phyloP scores from a whole-genome alignment of 768 basidiomycete genomes.

The Saitozyma sp. region DNA sequence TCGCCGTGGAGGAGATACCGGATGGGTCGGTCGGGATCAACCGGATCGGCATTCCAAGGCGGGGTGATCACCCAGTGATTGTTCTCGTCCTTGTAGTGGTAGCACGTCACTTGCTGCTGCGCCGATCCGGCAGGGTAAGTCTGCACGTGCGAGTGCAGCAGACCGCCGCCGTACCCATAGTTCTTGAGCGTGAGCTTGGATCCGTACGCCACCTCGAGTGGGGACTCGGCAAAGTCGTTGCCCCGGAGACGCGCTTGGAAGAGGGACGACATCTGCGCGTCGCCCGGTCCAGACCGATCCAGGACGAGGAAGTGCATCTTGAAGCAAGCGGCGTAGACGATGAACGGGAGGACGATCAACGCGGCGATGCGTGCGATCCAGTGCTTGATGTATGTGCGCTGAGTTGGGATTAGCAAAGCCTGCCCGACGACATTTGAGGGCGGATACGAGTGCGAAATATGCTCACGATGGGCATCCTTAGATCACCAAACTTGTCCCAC shows the following conservation, averaged over 20 bases:
- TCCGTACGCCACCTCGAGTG: constrained; percentile 89
- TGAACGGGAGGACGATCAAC: constrained; percentile 82
- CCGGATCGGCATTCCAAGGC: constrained; percentile 75
- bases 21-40: constrained; percentile 60
- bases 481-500: constrained; percentile 97
- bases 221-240: constrained; percentile 88
- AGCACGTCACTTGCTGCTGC: constrained; percentile 98
- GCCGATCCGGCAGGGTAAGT: constrained; percentile 85
- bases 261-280: constrained; percentile 96
- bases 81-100: constrained; percentile 99
- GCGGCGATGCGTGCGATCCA: constrained; percentile 84
- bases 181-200: constrained; percentile 92
- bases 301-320: constrained; percentile 94
- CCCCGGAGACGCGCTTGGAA: constrained; percentile 96
- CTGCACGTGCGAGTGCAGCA: constrained; percentile 96
- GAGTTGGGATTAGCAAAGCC: constrained; percentile 8
- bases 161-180: constrained; percentile 95
- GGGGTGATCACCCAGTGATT: constrained; percentile 86
- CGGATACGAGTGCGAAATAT: background rate
- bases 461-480: constrained; percentile 83
- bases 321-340: constrained; percentile 92
- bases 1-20: constrained; percentile 74
- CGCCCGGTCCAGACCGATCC: constrained; percentile 91
- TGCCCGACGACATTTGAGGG: too few relatives aligned
- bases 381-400: constrained; percentile 86